These are phyloP conservation scores for Phytophthora lateralis DNA, from an alignment of 352 stramenopile species.

Conservation along the genomic window DNA sequence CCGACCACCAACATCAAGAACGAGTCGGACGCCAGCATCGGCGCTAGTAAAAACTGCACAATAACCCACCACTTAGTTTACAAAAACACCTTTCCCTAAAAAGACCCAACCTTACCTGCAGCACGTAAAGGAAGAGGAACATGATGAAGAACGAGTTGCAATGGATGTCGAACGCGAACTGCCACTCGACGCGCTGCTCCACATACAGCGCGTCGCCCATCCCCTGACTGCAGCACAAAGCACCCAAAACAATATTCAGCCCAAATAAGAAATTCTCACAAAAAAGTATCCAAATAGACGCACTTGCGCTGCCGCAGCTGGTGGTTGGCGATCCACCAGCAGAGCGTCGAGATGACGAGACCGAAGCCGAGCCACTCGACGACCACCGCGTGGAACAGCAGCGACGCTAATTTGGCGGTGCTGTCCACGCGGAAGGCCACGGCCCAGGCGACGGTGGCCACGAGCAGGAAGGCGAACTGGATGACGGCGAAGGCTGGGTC, in stretches of 20 bases:
- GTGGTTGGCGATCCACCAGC: conserved; percentile 80
- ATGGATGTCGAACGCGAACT: conserved; percentile 99
- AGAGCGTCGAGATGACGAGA: conserved; percentile 68
- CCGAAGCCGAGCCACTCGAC: conserved; percentile 86
- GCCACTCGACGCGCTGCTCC: conserved; percentile 98
- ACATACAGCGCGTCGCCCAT: conserved; percentile 89
- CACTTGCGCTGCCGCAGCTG: conserved; percentile 68
- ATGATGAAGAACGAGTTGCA: conserved; percentile 99
- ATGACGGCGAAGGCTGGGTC: conserved; percentile 97
- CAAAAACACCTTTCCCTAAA: conserved; percentile 8
- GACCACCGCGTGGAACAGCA: conserved; percentile 79
- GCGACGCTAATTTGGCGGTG: conserved; percentile 52
- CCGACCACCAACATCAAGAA: conserved; percentile 91
- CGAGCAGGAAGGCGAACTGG: conserved; percentile 92
- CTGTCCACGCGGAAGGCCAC: conserved; percentile 74
- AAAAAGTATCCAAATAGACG: conserved; percentile 18
- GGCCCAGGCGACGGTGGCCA: conserved; percentile 80
- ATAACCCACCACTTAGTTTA: conserved; percentile 3
- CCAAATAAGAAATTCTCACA: neutral
- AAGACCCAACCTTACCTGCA: conserved; percentile 55
- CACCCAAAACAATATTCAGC: conserved; percentile 7
- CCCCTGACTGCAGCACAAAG: conserved; percentile 45
- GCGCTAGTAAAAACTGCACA: conserved; percentile 95
- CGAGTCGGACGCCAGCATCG: conserved; percentile 90
- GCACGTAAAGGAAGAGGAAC: conserved; percentile 96